These are phyloP conservation scores for Capronia coronata DNA, from an alignment of 2,329 filamentous ascomycete genomes.

Conservation along the genomic window DNA sequence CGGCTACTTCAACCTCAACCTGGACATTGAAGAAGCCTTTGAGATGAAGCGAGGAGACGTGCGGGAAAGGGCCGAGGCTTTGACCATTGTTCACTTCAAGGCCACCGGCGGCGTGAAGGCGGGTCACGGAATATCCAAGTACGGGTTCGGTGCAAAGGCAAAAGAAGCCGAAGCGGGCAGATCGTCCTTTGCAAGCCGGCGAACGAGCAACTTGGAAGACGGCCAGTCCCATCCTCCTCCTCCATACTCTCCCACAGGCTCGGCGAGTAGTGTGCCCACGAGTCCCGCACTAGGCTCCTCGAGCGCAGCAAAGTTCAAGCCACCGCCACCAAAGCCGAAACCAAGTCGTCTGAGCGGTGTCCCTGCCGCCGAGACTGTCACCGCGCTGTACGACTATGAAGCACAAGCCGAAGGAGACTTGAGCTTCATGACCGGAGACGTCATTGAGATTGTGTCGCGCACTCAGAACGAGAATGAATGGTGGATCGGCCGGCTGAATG, in stretches of 20 bases:
- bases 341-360: constrained; percentile 63
- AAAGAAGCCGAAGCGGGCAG: constrained; percentile 33
- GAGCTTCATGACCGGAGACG: constrained; percentile 79
- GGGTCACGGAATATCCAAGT: constrained; percentile 29
- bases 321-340: constrained; percentile 73
- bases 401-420: constrained; percentile 92
- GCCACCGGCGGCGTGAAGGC: constrained; percentile 59
- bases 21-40: constrained; percentile 88
- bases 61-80: constrained; percentile 75
- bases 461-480: constrained; percentile 94
- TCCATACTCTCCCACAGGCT: constrained; percentile 54
- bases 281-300: constrained; percentile 45
- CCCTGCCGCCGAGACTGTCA: constrained; percentile 68
- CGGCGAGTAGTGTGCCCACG: constrained; percentile 38
- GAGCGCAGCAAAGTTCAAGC: constrained; percentile 50
- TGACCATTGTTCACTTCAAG: constrained; percentile 87
- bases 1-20: constrained; percentile 88
- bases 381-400: constrained; percentile 91
- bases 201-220: constrained; percentile 32
- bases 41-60: constrained; percentile 81
- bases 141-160: constrained; percentile 28
- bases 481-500: constrained; percentile 81
- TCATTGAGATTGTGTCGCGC: constrained; percentile 77
- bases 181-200: constrained; percentile 24
- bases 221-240: constrained; percentile 59